These are phyloP conservation scores for Rhodotorula graminis DNA, from an alignment of 768 basidiomycete genomes.

Conservation along the genomic window DNA sequence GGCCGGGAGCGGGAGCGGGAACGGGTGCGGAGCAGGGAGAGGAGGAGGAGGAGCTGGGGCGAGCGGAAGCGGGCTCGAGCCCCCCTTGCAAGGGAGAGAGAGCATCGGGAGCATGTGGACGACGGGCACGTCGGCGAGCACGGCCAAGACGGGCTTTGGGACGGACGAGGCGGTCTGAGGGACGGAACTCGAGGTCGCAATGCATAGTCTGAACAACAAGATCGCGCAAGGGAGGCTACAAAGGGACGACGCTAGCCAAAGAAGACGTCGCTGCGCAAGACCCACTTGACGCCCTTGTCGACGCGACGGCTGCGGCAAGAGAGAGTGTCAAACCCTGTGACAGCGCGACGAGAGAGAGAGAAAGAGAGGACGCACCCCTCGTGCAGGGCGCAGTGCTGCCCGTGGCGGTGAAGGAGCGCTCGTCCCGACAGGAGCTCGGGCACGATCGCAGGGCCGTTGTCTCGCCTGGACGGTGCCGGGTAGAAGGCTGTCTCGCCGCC, in stretches of 20 bases:
- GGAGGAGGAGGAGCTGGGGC: too few relatives aligned
- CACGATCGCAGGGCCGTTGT: constrained; percentile 22
- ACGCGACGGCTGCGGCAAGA: constrained; percentile 51
- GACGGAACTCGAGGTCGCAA: too few relatives aligned
- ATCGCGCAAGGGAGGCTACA: background rate
- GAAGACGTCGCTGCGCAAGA: constrained; percentile 50
- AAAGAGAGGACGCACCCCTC: constrained; percentile 23
- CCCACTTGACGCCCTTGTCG: constrained; percentile 62
- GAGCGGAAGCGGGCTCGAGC: too few relatives aligned
- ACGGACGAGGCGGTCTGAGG: too few relatives aligned
- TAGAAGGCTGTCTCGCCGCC: constrained; percentile 64
- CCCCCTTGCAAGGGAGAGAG: too few relatives aligned
- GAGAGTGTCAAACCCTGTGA: background rate
- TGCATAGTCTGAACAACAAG: background rate
- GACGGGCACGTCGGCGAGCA: too few relatives aligned
- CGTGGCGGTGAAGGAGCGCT: constrained; percentile 54
- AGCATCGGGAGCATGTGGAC: too few relatives aligned
- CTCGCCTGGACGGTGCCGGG: constrained; percentile 52
- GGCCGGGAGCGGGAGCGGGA: too few relatives aligned
- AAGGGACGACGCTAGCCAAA: constrained; percentile 13
- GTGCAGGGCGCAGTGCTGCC: constrained; percentile 52
- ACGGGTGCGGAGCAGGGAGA: too few relatives aligned
- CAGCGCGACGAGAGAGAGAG: background rate
- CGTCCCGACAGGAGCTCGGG: constrained; percentile 24
- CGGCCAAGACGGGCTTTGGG: too few relatives aligned